Evolutionary conservation across 305 asterid species (phyloP).

Genomic region (Fraxinus baroniana): DNA sequence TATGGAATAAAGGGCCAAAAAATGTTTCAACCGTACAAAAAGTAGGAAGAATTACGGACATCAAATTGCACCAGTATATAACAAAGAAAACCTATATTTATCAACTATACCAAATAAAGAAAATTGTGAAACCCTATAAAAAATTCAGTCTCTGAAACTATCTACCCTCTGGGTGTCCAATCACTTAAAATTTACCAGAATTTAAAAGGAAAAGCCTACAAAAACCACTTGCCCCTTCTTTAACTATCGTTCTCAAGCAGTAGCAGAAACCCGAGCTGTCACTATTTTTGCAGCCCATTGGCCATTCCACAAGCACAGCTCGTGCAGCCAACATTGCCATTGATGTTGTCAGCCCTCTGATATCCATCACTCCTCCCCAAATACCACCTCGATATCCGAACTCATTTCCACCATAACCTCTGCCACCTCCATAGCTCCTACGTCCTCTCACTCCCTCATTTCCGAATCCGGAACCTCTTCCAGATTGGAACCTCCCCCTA

Average conservation of each 20-base stretch:
- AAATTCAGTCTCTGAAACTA: slow-evolving; percentile 20
- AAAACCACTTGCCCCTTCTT: not conserved
- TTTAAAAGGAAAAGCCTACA: not conserved
- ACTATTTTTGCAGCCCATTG: slow-evolving; percentile 45
- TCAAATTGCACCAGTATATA: slow-evolving; percentile 20
- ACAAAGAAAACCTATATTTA: slow-evolving; percentile 22
- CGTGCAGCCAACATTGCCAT: slow-evolving; percentile 43
- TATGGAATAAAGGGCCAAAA: not conserved
- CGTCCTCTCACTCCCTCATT: slow-evolving; percentile 61
- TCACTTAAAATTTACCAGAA: not conserved
- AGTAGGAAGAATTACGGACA: slow-evolving; percentile 16
- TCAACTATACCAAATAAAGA: slow-evolving; percentile 30
- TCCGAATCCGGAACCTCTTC: slow-evolving; percentile 62
- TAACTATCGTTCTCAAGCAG: slow-evolving; percentile 38
- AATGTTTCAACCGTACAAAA: slow-evolving; percentile 18
- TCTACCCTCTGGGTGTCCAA: not conserved
- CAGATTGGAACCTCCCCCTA: slow-evolving; percentile 56
- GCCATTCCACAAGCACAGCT: slow-evolving; percentile 47
- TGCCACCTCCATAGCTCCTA: slow-evolving; percentile 55
- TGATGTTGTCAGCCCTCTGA: slow-evolving; percentile 47
- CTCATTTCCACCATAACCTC: slow-evolving; percentile 45
- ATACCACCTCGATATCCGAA: slow-evolving; percentile 46
- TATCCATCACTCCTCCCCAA: slow-evolving; percentile 62
- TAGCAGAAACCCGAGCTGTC: slow-evolving; percentile 45
- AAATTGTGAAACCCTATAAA: slow-evolving; percentile 21